Conservation (phyloP, 768 basidiomycete species). For the Gymnopilus junonius region DNA sequence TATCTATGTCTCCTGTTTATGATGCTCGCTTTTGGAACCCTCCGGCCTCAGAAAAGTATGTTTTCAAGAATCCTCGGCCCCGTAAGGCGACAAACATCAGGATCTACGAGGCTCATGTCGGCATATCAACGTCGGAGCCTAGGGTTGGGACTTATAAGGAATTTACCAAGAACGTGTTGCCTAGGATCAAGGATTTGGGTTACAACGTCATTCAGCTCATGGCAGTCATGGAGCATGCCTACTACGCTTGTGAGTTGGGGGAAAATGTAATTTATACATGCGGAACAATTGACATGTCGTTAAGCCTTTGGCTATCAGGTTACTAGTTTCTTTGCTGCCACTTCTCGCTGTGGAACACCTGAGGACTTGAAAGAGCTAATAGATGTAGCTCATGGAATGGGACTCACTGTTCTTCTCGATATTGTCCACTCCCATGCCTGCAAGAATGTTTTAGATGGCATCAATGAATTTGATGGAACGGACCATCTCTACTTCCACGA, state of each 20-base stretch:
- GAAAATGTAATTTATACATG: neutral
- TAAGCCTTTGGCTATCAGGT: constrained; percentile 98
- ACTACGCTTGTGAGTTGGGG: constrained; percentile 90
- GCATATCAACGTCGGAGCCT: constrained; percentile 88
- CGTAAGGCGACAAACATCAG: constrained; percentile 66
- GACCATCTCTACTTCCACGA: constrained; percentile 98
- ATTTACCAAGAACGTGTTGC: constrained; percentile 84
- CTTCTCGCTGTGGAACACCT: constrained; percentile 93
- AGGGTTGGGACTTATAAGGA: constrained; percentile 96
- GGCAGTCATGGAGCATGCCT: constrained; percentile 98
- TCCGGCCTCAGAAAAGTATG: constrained; percentile 67
- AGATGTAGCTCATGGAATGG: constrained; percentile 94
- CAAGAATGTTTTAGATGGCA: constrained; percentile 95
- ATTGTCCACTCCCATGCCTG: constrained; percentile 98
- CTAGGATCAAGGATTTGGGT: constrained; percentile 87
- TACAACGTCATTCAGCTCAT: constrained; percentile 99
- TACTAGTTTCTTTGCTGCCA: constrained; percentile 95
- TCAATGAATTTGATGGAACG: constrained; percentile 96
- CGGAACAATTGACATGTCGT: neutral
- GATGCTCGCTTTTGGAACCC: constrained; percentile 99
- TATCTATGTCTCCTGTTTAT: constrained; percentile 86
- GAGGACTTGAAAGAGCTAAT: constrained; percentile 96
- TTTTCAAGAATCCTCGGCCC: constrained; percentile 81
- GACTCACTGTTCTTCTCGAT: constrained; percentile 91
- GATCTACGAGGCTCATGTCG: constrained; percentile 98